Conservation (phyloP, 495 filamentous ascomycete genomes). For the Diplogelasinospora grovesii region DNA sequence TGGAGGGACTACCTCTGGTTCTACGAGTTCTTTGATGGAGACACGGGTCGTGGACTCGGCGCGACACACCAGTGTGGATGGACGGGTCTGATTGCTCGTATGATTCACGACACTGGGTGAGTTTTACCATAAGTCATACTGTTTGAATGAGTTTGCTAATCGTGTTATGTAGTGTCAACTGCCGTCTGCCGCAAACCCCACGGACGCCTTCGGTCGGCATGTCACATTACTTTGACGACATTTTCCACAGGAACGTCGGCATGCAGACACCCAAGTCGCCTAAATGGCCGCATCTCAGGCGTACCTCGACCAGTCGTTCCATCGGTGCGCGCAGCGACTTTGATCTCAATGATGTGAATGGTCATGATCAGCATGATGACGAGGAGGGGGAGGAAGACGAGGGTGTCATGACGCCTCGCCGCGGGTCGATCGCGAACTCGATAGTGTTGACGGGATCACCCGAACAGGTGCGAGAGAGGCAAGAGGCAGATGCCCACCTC, state of each 20-base stretch:
- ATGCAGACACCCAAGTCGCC: constrained; percentile 30
- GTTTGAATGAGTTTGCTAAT: too few relatives aligned
- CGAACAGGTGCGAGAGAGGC: constrained; percentile 35
- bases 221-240: constrained; percentile 91
- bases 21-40: constrained; percentile 95
- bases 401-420: constrained; percentile 20
- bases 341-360: constrained; percentile 38
- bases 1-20: constrained; percentile 95
- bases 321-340: constrained; percentile 84
- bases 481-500: constrained; percentile 57
- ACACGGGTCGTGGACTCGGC: constrained; percentile 80
- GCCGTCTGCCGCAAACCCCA: constrained; percentile 87
- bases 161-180: constrained; percentile 86
- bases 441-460: constrained; percentile 22
- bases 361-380: constrained; percentile 23
- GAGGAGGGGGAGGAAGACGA: constrained; percentile 23
- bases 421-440: constrained; percentile 20
- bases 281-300: constrained; percentile 51
- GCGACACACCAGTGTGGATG: constrained; percentile 95
- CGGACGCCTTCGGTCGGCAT: constrained; percentile 76
- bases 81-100: constrained; percentile 92
- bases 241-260: constrained; percentile 52
- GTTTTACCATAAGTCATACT: too few relatives aligned
- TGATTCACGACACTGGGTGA: constrained; percentile 95
- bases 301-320: constrained; percentile 78